Conservation (phyloP, 768 basidiomycete species). For the Podaxis sp. region DNA sequence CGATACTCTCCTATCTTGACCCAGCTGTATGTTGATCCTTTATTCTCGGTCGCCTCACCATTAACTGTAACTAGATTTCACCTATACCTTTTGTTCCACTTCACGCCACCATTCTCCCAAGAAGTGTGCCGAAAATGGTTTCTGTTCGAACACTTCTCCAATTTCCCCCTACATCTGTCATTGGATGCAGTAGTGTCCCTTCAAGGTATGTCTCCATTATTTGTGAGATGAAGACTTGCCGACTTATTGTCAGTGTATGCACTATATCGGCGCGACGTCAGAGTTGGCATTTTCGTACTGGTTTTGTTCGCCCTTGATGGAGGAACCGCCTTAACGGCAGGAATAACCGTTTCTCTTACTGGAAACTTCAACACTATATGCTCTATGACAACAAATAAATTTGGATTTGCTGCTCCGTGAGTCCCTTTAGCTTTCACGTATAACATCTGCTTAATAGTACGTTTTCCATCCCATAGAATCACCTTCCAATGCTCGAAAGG, state of each 20-base stretch:
- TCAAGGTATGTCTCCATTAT: conserved; percentile 1
- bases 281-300: background rate
- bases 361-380: background rate
- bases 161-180: background rate
- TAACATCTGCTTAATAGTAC: too few relatives aligned
- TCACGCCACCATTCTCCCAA: background rate
- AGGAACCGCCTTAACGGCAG: background rate
- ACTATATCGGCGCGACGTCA: background rate
- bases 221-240: background rate
- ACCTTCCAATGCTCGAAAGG: background rate
- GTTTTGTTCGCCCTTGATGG: background rate
- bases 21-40: background rate
- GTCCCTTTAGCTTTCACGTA: background rate
- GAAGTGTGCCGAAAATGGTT: conserved; percentile 3
- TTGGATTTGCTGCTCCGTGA: background rate
- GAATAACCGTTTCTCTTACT: background rate
- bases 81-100: background rate
- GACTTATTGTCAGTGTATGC: background rate
- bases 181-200: background rate
- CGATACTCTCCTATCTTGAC: background rate
- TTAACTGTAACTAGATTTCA: background rate
- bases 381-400: background rate
- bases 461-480: background rate
- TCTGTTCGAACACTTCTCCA: background rate
- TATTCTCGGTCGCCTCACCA: too few relatives aligned